These are phyloP conservation scores for Alternaria hordeiaustralica DNA, from an alignment of 2,329 filamentous ascomycete species.

Conservation along the genomic window DNA sequence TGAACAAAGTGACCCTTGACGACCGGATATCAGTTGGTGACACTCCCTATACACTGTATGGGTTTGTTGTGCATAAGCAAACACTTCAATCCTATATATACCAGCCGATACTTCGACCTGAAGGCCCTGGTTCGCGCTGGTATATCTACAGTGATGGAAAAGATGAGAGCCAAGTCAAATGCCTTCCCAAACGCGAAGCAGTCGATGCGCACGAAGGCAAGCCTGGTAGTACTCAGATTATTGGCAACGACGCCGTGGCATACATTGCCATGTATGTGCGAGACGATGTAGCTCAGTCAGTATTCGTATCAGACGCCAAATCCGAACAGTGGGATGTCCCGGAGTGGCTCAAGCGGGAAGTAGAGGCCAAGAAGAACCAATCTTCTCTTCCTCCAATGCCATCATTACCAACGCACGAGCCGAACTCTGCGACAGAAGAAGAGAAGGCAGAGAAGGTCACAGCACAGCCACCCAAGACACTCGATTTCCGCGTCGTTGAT, in stretches of 20 bases:
- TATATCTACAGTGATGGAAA: slow-evolving; percentile 63
- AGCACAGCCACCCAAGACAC: slow-evolving; percentile 11
- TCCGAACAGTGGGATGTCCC: slow-evolving; percentile 57
- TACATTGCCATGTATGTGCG: slow-evolving; percentile 65
- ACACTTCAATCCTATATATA: slow-evolving; percentile 65
- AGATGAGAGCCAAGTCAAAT: slow-evolving; percentile 62
- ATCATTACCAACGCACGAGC: slow-evolving; percentile 11
- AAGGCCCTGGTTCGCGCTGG: slow-evolving; percentile 63
- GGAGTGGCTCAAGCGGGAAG: slow-evolving; percentile 44
- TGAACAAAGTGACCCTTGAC: slow-evolving; percentile 63
- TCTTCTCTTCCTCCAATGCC: slow-evolving; percentile 20
- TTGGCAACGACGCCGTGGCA: slow-evolving; percentile 57
- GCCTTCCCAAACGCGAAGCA: slow-evolving; percentile 63
- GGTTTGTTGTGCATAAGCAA: slow-evolving; percentile 66
- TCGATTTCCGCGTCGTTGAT: slow-evolving; percentile 43
- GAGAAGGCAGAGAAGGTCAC: slow-evolving; percentile 1
- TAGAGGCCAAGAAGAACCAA: slow-evolving; percentile 31
- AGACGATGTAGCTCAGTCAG: slow-evolving; percentile 51
- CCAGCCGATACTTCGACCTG: slow-evolving; percentile 65
- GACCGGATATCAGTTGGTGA: slow-evolving; percentile 59
- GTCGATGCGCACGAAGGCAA: slow-evolving; percentile 60
- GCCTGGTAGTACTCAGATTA: slow-evolving; percentile 42
- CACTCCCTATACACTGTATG: slow-evolving; percentile 63
- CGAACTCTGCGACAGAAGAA: slow-evolving; percentile 3
- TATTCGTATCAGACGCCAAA: slow-evolving; percentile 51